phyloP scores from a whole-genome alignment of 164 flowering plant genomes.

The Hamamelis virginiana region DNA sequence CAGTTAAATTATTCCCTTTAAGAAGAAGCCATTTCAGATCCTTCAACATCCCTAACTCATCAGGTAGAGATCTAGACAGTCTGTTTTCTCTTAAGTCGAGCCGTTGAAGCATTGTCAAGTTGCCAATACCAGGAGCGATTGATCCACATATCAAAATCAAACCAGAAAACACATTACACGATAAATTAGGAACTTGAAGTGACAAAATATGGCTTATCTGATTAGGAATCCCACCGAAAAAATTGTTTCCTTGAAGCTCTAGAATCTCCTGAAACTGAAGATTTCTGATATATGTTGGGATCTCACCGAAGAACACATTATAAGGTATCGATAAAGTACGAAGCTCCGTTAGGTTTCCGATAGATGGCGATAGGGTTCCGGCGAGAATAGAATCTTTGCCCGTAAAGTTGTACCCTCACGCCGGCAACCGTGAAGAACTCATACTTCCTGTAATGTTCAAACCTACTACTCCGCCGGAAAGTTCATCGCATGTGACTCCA shows the following conservation, averaged over 20 bases:
- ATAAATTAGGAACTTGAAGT: conserved; percentile 52
- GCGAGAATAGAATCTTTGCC: conserved; percentile 11
- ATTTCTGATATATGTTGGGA: conserved; percentile 47
- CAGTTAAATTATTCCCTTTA: conserved; percentile 51
- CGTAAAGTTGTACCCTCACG: too few relatives aligned
- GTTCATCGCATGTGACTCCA: conserved; percentile 48
- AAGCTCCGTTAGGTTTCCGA: conserved; percentile 47
- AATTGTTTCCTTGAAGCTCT: conserved; percentile 62
- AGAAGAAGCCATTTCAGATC: conserved; percentile 44
- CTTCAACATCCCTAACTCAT: conserved; percentile 39
- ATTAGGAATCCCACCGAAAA: conserved; percentile 52
- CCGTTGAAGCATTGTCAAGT: conserved; percentile 36
- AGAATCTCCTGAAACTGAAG: conserved; percentile 38
- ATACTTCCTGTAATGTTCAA: conserved; percentile 28
- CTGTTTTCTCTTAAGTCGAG: conserved; percentile 58
- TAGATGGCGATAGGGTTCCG: conserved; percentile 36
- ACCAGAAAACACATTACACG: conserved; percentile 53
- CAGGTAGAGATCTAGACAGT: conserved; percentile 51
- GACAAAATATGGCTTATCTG: conserved; percentile 38
- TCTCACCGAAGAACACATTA: conserved; percentile 48
- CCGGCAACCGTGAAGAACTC: not conserved
- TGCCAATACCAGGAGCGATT: conserved; percentile 36
- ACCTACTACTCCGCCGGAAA: conserved; percentile 38
- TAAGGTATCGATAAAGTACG: conserved; percentile 39
- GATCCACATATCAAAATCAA: conserved; percentile 46